Evolutionary conservation across 495 filamentous ascomycete genomes (phyloP).

Genomic region (Daldinia vernicosa): DNA sequence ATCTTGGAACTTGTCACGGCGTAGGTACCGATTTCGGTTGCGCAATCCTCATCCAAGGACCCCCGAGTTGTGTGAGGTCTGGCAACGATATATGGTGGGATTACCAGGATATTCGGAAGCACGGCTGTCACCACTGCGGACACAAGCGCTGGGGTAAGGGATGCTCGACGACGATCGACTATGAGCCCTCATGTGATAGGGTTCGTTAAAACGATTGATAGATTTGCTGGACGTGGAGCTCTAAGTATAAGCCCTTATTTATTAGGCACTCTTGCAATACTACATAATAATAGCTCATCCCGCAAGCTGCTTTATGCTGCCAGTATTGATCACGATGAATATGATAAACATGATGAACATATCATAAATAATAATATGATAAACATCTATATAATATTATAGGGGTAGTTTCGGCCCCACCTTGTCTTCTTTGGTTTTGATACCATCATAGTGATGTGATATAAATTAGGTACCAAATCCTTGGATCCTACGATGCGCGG

Average conservation of each 20-base stretch:
- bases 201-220: not conserved
- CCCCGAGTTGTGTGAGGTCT: conserved; percentile 7
- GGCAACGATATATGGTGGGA: conserved; percentile 38
- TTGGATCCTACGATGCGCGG: no score
- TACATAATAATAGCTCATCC: not conserved
- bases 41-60: conserved; percentile 24
- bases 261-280: not conserved
- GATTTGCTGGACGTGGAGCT: not conserved
- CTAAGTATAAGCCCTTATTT: not conserved
- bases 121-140: conserved; percentile 30
- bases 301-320: not conserved
- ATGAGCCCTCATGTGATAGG: conserved; percentile 35
- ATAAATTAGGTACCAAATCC: not conserved
- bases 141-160: conserved; percentile 23
- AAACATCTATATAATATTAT: not conserved
- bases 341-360: not conserved
- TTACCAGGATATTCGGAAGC: conserved; percentile 29
- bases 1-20: conserved; percentile 24
- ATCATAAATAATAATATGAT: not conserved
- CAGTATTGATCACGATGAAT: not conserved
- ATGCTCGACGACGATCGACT: conserved; percentile 28
- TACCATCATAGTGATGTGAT: conserved; percentile 20
- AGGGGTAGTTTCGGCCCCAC: not conserved
- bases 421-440: not conserved
- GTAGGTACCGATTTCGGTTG: conserved; percentile 31